phyloP scores from a whole-genome alignment of 2,329 filamentous ascomycete genomes.

The Fusarium oligoseptatum region DNA sequence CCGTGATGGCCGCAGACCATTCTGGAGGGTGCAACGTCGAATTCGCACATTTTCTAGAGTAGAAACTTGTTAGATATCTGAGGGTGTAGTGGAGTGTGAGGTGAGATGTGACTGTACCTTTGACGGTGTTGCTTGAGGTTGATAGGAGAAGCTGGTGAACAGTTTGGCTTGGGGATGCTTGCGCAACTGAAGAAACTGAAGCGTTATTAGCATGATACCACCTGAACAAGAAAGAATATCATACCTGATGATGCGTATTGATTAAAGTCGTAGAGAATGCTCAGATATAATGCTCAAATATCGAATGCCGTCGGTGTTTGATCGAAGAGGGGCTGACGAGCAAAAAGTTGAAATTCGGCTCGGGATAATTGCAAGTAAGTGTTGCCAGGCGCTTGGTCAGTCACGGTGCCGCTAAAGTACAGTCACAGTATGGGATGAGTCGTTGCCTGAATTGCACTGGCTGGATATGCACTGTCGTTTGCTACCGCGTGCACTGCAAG shows the following conservation, averaged over 20 bases:
- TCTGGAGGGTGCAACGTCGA: neutral
- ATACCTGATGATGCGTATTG: neutral
- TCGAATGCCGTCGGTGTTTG: neutral
- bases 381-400: neutral
- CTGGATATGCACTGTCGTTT: neutral
- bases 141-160: neutral
- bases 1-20: neutral
- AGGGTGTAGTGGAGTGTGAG: fast-evolving
- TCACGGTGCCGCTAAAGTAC: neutral
- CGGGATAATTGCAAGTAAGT: neutral
- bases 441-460: neutral
- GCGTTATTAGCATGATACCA: neutral
- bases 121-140: neutral
- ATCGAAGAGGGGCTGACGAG: neutral
- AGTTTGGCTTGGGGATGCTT: neutral
- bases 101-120: neutral
- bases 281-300: neutral
- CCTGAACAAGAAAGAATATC: neutral
- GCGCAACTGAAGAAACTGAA: neutral
- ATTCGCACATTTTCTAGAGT: neutral
- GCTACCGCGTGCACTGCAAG: neutral
- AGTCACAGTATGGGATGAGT: neutral
- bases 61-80: neutral
- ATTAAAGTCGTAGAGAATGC: neutral
- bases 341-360: neutral